Evolutionary conservation across 495 filamentous ascomycete species (phyloP).

Genomic region (Neurospora discreta): DNA sequence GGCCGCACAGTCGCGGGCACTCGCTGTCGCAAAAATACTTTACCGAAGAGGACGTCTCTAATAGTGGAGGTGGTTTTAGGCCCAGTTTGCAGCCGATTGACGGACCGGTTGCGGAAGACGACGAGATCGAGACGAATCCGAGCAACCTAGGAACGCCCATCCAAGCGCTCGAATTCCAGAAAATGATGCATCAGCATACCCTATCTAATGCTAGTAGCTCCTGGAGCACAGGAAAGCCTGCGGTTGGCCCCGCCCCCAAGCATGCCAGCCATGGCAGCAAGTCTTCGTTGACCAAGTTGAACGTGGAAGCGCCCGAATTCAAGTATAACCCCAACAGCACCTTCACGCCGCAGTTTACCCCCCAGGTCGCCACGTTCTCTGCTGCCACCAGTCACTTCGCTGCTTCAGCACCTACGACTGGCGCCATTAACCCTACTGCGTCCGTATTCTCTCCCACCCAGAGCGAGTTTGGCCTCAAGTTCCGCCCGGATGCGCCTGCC

Average conservation of each 20-base stretch:
- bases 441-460: conserved; percentile 59
- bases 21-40: conserved; percentile 44
- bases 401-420: conserved; percentile 13
- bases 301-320: conserved; percentile 82
- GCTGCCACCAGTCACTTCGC: conserved; percentile 27
- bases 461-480: conserved; percentile 58
- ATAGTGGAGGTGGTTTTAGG: conserved; percentile 21
- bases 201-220: conserved; percentile 39
- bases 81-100: conserved; percentile 18
- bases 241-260: conserved; percentile 5
- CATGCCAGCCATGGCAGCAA: conserved; percentile 45
- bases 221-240: conserved; percentile 33
- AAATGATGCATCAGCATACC: conserved; percentile 27
- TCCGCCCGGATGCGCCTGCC: conserved; percentile 70
- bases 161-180: conserved; percentile 29
- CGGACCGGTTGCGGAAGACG: conserved; percentile 38
- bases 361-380: conserved; percentile 21
- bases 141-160: conserved; percentile 57
- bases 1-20: conserved; percentile 49
- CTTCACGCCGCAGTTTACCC: conserved; percentile 46
- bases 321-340: conserved; percentile 58
- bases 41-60: conserved; percentile 31
- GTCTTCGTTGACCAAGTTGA: conserved; percentile 64
- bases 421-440: conserved; percentile 54
- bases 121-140: conserved; percentile 67